These are phyloP conservation scores for Leucosporidium yakuticum DNA, from an alignment of 768 basidiomycete species.

Conservation along the genomic window DNA sequence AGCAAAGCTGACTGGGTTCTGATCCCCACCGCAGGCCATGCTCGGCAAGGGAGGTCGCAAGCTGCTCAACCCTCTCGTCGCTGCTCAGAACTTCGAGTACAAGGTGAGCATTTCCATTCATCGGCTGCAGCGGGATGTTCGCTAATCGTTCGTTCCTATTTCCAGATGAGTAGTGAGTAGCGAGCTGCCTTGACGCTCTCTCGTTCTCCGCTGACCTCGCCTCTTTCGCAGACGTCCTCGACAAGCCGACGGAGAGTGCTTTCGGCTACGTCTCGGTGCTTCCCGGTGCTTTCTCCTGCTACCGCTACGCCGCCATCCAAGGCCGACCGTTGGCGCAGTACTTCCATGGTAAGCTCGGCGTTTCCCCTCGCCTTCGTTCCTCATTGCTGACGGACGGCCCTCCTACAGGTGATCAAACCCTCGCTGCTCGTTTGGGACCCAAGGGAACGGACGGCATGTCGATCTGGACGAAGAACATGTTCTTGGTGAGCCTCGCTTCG, in stretches of 20 bases:
- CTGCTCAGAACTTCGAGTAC: constrained; percentile 68
- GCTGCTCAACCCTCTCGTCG: constrained; percentile 82
- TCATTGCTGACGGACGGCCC: constrained; percentile 48
- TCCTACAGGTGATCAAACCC: constrained; percentile 51
- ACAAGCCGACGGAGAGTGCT: constrained; percentile 89
- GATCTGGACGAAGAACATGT: constrained; percentile 36
- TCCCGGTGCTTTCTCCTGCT: constrained; percentile 94
- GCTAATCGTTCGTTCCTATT: not conserved
- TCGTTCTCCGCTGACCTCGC: not conserved
- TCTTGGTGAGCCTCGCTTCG: too few species aligned
- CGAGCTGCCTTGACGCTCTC: not conserved
- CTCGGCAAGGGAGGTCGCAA: constrained; percentile 78
- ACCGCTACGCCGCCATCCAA: constrained; percentile 84
- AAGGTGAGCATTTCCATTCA: not conserved
- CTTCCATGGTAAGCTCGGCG: constrained; percentile 45
- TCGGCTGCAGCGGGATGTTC: not conserved
- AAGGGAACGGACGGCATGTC: constrained; percentile 82
- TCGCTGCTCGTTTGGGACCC: constrained; percentile 82
- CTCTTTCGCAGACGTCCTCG: constrained; percentile 73
- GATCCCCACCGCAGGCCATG: constrained; percentile 62
- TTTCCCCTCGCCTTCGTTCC: not conserved
- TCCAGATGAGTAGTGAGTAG: constrained; percentile 1
- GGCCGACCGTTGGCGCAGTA: constrained; percentile 63
- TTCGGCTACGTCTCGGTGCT: constrained; percentile 78
- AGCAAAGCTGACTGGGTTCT: not conserved